A percentile compares a stretch with the other conserved stretches of the same genome.
Conservation (phyloP, 768 basidiomycete species). For the Chalciporus piperatus region DNA sequence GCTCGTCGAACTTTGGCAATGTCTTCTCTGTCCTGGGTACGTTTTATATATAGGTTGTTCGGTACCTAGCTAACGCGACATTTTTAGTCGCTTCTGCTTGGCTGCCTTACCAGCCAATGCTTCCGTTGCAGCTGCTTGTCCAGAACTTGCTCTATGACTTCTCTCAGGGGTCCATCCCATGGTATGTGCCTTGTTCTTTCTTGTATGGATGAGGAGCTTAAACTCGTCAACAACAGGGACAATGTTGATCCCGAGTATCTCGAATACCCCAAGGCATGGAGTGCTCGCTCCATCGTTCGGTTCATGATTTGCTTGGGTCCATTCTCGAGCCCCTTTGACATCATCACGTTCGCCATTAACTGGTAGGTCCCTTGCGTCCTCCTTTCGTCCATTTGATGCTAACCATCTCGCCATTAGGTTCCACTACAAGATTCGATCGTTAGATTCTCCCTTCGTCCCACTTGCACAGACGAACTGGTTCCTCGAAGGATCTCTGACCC, state of each 20-base stretch:
- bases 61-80: background rate
- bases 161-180: conserved; percentile 36
- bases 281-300: conserved; percentile 33
- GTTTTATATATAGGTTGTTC: background rate
- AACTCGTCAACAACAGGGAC: conserved; percentile 13
- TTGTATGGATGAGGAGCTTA: too few species aligned
- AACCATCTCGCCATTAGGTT: conserved; percentile 20
- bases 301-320: conserved; percentile 38
- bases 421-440: conserved; percentile 28
- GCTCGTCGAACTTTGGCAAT: conserved; percentile 36
- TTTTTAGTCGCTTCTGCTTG: conserved; percentile 34
- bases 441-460: conserved; percentile 27
- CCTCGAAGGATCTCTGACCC: conserved; percentile 35
- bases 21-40: conserved; percentile 32
- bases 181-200: background rate
- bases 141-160: conserved; percentile 37
- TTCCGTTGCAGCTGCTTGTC: conserved; percentile 30
- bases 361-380: conserved; percentile 18
- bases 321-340: conserved; percentile 36
- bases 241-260: conserved; percentile 39
- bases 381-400: background rate
- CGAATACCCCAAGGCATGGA: conserved; percentile 29
- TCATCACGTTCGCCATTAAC: conserved; percentile 30
- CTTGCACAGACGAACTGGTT: conserved; percentile 38
- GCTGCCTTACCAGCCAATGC: conserved; percentile 38